These are phyloP conservation scores for Elsinoe perseae DNA, from an alignment of 2,329 filamentous ascomycete species.

Conservation along the genomic window DNA sequence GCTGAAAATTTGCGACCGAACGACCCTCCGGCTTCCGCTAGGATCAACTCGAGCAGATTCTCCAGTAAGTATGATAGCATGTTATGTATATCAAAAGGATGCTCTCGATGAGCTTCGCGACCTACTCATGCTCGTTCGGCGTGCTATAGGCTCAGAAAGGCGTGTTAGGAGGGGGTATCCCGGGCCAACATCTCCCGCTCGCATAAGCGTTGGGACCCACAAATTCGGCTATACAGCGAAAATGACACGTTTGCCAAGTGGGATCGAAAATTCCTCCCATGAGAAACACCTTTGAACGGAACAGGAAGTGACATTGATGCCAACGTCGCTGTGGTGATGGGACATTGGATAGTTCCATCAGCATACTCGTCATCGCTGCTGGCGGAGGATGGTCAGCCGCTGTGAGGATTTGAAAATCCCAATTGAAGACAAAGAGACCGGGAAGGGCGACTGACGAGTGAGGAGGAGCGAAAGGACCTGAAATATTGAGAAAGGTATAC, in stretches of 20 bases:
- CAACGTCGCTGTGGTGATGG: too few species aligned
- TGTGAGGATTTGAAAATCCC: too few species aligned
- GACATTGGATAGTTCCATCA: too few species aligned
- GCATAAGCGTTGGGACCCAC: too few species aligned
- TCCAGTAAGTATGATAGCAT: not conserved
- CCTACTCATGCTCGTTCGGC: not conserved
- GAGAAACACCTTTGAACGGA: too few species aligned
- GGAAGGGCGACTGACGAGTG: not conserved
- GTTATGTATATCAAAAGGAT: not conserved
- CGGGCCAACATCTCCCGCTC: too few species aligned
- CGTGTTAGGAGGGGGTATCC: not conserved
- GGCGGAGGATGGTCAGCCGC: too few species aligned
- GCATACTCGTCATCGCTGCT: too few species aligned
- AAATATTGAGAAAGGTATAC: not conserved
- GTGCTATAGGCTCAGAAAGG: not conserved
- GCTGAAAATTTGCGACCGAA: not conserved
- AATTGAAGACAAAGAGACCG: not conserved
- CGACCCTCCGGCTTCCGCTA: not conserved
- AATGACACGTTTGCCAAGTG: too few species aligned
- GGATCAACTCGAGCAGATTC: not conserved
- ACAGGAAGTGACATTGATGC: too few species aligned
- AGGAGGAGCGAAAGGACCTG: not conserved
- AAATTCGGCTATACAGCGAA: too few species aligned
- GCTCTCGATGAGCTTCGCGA: not conserved
- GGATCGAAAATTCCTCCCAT: too few species aligned